A percentile compares a stretch with the other conserved stretches of the same genome.
phyloP scores from a whole-genome alignment of 2,329 filamentous ascomycete genomes.

The Ophiocordyceps unilateralis region DNA sequence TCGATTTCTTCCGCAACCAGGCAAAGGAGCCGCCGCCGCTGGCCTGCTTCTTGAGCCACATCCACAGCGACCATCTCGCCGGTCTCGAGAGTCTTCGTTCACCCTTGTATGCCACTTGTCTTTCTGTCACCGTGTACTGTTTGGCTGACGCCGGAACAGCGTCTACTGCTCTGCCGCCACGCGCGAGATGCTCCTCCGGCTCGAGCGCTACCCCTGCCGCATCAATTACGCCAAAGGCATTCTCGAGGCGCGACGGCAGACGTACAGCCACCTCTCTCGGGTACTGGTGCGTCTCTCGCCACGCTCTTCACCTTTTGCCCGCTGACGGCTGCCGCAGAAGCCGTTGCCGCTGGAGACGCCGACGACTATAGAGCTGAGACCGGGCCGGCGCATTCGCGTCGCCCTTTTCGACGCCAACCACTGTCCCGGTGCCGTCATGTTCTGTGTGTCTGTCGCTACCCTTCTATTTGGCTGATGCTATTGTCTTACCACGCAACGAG shows the following conservation, averaged over 20 bases:
- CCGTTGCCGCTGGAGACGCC: conserved; percentile 70
- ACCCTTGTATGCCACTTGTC: conserved; percentile 39
- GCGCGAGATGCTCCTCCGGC: conserved; percentile 57
- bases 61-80: conserved; percentile 76
- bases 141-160: conserved; percentile 13
- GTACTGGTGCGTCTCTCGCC: conserved; percentile 35
- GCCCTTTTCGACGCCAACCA: conserved; percentile 87
- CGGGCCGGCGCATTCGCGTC: conserved; percentile 52
- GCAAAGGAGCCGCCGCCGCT: conserved; percentile 41
- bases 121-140: too few relatives aligned
- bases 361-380: conserved; percentile 55
- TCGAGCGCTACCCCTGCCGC: conserved; percentile 64
- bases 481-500: conserved; percentile 12
- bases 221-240: conserved; percentile 69
- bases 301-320: not conserved
- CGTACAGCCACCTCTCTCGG: conserved; percentile 58
- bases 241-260: conserved; percentile 54
- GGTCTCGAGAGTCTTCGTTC: conserved; percentile 62
- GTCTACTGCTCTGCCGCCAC: conserved; percentile 84
- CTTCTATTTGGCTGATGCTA: not conserved
- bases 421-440: conserved; percentile 82
- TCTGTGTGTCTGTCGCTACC: conserved; percentile 29
- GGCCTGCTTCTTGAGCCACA: conserved; percentile 80
- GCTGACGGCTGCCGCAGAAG: conserved; percentile 29
- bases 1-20: conserved; percentile 63